Percentiles rank a stretch among this genome's conserved stretches.
These are phyloP conservation scores for Fraxinus nigra DNA, from an alignment of 305 asterid species.

Conservation along the genomic window DNA sequence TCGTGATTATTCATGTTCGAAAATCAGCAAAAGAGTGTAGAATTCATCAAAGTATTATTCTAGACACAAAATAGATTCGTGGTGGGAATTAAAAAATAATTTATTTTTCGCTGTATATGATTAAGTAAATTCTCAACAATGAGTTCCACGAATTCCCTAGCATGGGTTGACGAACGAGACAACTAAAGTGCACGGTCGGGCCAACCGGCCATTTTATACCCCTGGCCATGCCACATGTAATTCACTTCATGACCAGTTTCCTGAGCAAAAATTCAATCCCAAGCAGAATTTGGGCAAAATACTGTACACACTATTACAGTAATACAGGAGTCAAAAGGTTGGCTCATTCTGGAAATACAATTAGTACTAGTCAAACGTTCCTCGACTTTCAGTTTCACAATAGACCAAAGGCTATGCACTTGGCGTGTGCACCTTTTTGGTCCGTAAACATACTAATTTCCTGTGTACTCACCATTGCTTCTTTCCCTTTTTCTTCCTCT, in stretches of 20 bases:
- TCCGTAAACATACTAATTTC: neutral
- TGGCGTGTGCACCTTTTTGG: neutral
- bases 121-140: no score
- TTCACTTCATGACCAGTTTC: neutral
- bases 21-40: no score
- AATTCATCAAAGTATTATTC: no score
- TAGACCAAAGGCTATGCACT: neutral
- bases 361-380: neutral
- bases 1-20: no score
- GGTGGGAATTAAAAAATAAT: no score
- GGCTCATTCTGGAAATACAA: neutral
- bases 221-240: neutral
- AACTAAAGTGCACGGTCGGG: neutral
- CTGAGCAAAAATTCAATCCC: neutral
- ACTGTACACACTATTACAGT: neutral
- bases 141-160: neutral
- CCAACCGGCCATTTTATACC: neutral
- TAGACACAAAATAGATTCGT: no score
- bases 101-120: no score
- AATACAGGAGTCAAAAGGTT: neutral
- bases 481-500: slow-evolving; percentile 84
- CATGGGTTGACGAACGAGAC: neutral
- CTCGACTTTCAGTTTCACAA: neutral
- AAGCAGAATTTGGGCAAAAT: neutral
- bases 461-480: slow-evolving; percentile 46